Percentiles rank a stretch among this genome's conserved stretches.
Conservation (phyloP, 352 stramenopile genomes). For the Phytopythium vexans region DNA sequence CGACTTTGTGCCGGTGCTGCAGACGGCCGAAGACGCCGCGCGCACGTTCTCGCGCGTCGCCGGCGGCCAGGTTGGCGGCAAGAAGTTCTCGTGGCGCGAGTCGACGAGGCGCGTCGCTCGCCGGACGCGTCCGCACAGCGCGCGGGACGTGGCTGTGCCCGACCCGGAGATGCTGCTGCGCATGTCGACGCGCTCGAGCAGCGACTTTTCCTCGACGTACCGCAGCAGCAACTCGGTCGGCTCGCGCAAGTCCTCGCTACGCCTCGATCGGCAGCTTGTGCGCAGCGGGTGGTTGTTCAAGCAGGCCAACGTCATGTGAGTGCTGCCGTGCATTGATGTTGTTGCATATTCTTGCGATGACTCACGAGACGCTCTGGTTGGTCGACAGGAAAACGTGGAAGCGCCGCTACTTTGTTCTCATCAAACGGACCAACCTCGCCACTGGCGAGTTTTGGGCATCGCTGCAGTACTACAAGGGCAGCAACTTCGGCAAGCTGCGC, state of each 20-base stretch:
- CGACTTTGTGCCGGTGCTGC: conserved; percentile 61
- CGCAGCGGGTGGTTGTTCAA: conserved; percentile 57
- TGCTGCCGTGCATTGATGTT: conserved; percentile 1
- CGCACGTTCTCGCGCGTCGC: conserved; percentile 10
- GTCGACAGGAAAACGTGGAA: conserved; percentile 79
- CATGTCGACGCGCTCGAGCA: conserved; percentile 35
- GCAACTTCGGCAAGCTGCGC: conserved; percentile 73
- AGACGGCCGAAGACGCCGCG: conserved; percentile 61
- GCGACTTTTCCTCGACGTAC: conserved; percentile 31
- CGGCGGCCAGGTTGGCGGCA: conserved; percentile 28
- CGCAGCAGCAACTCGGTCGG: conserved; percentile 33
- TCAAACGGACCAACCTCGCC: conserved; percentile 66
- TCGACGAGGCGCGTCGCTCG: conserved; percentile 22
- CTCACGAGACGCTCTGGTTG: conserved; percentile 3
- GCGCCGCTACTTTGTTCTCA: conserved; percentile 82
- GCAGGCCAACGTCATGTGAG: conserved; percentile 58
- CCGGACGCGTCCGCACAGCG: conserved; percentile 6
- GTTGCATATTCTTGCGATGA: neutral
- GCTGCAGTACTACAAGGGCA: conserved; percentile 86
- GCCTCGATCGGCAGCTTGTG: conserved; percentile 45
- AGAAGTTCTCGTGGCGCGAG: conserved; percentile 51
- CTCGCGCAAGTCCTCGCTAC: conserved; percentile 28
- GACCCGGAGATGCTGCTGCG: conserved; percentile 46
- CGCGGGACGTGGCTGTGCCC: conserved; percentile 18
- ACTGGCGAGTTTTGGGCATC: conserved; percentile 71